A percentile compares a stretch with the other conserved stretches of the same genome.
These are phyloP conservation scores for Paratinospora sagittata DNA, from an alignment of 164 flowering plant species.

Conservation along the genomic window DNA sequence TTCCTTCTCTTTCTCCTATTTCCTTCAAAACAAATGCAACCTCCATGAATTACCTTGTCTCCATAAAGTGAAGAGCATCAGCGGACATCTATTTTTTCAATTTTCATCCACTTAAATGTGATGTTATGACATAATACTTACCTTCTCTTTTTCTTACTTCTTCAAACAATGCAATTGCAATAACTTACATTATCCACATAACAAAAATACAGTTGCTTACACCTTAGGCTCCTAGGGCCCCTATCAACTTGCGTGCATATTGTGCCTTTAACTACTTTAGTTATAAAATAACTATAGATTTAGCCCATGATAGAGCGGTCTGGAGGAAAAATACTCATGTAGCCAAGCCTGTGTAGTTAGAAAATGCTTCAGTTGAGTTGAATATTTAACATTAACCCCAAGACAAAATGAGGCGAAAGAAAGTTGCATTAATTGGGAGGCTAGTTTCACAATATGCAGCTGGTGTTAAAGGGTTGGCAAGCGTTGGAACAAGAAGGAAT, in stretches of 20 bases:
- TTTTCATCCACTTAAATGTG: background rate
- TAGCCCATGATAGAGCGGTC: too few relatives aligned
- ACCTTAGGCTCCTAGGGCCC: too few relatives aligned
- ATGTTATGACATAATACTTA: background rate
- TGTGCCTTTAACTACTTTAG: too few relatives aligned
- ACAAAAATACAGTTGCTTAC: background rate
- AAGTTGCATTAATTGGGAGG: too few relatives aligned
- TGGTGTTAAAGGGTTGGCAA: background rate
- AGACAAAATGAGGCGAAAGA: too few relatives aligned
- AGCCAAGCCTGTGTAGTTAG: too few relatives aligned
- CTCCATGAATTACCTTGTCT: constrained; percentile 4
- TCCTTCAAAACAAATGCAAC: constrained; percentile 51
- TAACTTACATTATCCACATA: background rate
- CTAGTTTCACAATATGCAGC: background rate
- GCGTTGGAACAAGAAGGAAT: background rate
- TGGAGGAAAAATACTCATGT: too few relatives aligned
- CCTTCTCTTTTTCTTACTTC: background rate
- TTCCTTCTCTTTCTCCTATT: constrained; percentile 94
- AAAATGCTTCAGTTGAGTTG: too few relatives aligned
- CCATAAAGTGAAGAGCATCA: background rate
- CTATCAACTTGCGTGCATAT: too few relatives aligned
- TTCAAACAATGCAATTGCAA: background rate
- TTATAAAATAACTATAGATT: too few relatives aligned
- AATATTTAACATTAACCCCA: too few relatives aligned
- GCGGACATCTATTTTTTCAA: background rate